phyloP scores from a whole-genome alignment of 805 yeast species.

The Teunomyces barrocoloradensis region DNA sequence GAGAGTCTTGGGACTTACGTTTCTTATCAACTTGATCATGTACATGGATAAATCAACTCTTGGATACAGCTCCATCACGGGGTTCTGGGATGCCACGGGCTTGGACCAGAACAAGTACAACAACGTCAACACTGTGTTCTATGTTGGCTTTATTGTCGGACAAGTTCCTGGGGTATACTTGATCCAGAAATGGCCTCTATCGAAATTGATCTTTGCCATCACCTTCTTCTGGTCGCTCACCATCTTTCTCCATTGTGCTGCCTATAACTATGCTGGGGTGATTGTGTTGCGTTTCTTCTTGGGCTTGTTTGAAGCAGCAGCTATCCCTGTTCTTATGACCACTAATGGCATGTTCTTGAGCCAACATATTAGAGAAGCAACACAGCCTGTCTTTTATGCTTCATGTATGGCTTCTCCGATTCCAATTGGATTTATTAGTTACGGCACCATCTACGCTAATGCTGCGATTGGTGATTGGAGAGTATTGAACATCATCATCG shows the following conservation, averaged over 20 bases:
- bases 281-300: slow-evolving; percentile 47
- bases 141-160: slow-evolving; percentile 50
- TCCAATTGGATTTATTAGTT: slow-evolving; percentile 51
- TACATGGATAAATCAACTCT: slow-evolving; percentile 54
- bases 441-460: slow-evolving; percentile 31
- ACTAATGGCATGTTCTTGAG: slow-evolving; percentile 53
- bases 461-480: slow-evolving; percentile 44
- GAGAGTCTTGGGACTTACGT: slow-evolving; percentile 32
- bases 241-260: slow-evolving; percentile 47
- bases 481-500: slow-evolving; percentile 54
- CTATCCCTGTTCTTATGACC: slow-evolving; percentile 34
- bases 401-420: slow-evolving; percentile 51
- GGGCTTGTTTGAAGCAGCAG: slow-evolving; percentile 38
- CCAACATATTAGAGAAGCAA: slow-evolving; percentile 43
- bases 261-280: slow-evolving; percentile 45
- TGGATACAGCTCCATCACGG: slow-evolving; percentile 48
- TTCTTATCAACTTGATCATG: slow-evolving; percentile 36
- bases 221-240: slow-evolving; percentile 45
- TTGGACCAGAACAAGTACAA: slow-evolving; percentile 42
- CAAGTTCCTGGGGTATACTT: slow-evolving; percentile 43
- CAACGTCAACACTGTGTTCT: slow-evolving; percentile 51
- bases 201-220: slow-evolving; percentile 35
- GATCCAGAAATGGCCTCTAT: slow-evolving; percentile 44
- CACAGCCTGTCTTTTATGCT: slow-evolving; percentile 53
- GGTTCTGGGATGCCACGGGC: slow-evolving; percentile 46